Percentiles rank a stretch among this genome's conserved stretches.
phyloP scores from a whole-genome alignment of 768 basidiomycete species.

The Pulveroboletus ravenelii region DNA sequence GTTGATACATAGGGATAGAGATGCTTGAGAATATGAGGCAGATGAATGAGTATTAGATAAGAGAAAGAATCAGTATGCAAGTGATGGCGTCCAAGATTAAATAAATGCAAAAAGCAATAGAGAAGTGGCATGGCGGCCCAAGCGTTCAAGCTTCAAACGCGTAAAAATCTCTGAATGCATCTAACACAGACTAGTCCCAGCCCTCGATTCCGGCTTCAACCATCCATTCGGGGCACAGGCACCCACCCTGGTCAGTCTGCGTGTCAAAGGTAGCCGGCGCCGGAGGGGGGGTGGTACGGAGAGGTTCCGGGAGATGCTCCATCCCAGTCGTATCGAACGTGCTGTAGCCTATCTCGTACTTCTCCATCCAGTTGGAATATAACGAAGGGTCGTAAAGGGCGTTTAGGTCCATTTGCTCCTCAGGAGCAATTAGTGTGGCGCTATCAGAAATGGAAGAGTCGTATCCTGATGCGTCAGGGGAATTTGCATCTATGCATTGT shows the following conservation, averaged over 20 bases:
- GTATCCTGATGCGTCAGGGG: background rate
- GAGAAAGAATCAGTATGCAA: background rate
- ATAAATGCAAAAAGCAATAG: background rate
- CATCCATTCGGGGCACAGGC: constrained; percentile 17
- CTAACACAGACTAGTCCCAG: constrained; percentile 10
- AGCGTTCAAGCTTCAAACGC: background rate
- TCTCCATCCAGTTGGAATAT: constrained; percentile 7
- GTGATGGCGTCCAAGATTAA: no score
- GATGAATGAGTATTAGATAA: background rate
- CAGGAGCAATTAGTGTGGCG: background rate
- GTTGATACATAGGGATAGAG: background rate
- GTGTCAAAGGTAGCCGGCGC: background rate
- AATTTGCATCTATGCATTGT: background rate
- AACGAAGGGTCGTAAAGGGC: background rate
- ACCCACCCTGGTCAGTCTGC: background rate
- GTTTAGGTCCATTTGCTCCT: background rate
- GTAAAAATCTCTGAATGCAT: background rate
- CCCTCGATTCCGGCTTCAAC: constrained; percentile 8
- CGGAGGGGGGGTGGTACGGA: background rate
- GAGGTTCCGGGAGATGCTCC: background rate
- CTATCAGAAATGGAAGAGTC: background rate
- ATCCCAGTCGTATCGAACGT: background rate
- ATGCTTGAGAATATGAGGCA: background rate
- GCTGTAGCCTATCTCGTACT: background rate
- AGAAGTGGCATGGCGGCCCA: background rate